Evolutionary conservation across 2,329 filamentous ascomycete species (phyloP), one percentile per base, ranked within the genome.

Genomic region (Stagonosporopsis vannaccii): DNA sequence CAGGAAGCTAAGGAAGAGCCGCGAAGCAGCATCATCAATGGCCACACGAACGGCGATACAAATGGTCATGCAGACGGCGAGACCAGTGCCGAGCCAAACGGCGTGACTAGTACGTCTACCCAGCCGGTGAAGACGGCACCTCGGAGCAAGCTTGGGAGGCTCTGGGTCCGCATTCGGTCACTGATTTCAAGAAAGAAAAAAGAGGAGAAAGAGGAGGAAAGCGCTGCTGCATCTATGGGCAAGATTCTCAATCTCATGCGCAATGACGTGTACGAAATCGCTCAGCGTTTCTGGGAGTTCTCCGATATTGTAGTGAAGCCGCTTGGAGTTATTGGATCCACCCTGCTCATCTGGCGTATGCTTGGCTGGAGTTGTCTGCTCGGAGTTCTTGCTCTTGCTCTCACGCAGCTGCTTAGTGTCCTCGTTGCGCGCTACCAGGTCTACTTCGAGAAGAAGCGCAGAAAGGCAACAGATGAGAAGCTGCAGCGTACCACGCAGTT

Each of bases 211-310:
- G 30, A 68, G 11, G 82, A 83, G 52, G 78, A 60, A 11, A 82
- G 82, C 52, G 79, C 84, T 51, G 85, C 89, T 2, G 91, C 92
- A 0, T 92, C 90, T 0, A 94, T 93, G 77, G 92, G 92, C 7
- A 96, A 96, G 70, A 95, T 97, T 47, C 84, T 97, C 58, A 97
- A 96, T 66, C 77, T 97, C 2, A 90, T 96, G 81, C 87, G 91
- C 33, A 87, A 84, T 56, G 91, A 95, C 71, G 90, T 90, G 0
- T 95, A 94, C 69, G 90, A 93, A 70, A 86, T 94, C 35, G 85
- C 91, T 2, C 91, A 94, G 68, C 75, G 90, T 39, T 95, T 97
- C 66, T 97, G 92, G 92, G 92, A 97, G 58, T 90, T 95, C 48
- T 84, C 90, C 2, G 81, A 81, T n/a, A 79, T 97, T 1, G 79